These are phyloP conservation scores for Leishmania arabica DNA, from an alignment of 208 protist species.

Conservation along the genomic window DNA sequence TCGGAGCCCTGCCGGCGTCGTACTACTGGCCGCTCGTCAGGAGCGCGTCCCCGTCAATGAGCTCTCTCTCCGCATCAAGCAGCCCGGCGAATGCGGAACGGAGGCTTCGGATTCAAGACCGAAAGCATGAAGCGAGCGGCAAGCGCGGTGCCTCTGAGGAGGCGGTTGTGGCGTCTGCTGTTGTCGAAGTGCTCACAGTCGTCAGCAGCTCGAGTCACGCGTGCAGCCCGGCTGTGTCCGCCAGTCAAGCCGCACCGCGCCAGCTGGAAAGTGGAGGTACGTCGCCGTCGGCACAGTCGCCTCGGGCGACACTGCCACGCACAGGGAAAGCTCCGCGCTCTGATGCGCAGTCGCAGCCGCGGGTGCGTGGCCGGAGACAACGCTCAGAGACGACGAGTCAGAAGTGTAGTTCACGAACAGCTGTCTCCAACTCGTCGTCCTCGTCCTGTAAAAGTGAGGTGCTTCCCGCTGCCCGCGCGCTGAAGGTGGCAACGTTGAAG, in stretches of 20 bases:
- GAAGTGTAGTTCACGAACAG: background rate
- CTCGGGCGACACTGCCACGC: background rate
- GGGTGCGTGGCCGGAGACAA: background rate
- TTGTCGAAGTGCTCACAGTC: background rate
- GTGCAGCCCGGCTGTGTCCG: background rate
- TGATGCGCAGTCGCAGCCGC: background rate
- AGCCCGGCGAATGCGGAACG: slow-evolving; percentile 2
- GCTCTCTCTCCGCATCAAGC: slow-evolving; percentile 10
- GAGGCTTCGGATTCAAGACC: slow-evolving; percentile 2
- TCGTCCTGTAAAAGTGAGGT: background rate
- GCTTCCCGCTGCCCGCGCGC: background rate
- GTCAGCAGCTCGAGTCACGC: background rate
- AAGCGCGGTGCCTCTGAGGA: background rate
- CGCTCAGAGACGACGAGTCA: background rate
- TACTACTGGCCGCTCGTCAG: slow-evolving; percentile 17
- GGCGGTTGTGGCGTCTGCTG: background rate
- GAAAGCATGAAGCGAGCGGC: background rate
- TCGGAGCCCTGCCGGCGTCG: slow-evolving; percentile 46
- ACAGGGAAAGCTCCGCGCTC: background rate
- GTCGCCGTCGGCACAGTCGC: background rate
- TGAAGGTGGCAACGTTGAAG: slow-evolving; percentile 3
- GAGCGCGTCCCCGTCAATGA: slow-evolving; percentile 19
- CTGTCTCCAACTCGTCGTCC: background rate
- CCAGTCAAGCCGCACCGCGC: background rate
- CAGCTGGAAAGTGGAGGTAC: background rate